Percentiles rank a stretch among this genome's conserved stretches.
phyloP scores from a whole-genome alignment of 371 early-diverging fungal genomes.

The Lichtheimia corymbifera region DNA sequence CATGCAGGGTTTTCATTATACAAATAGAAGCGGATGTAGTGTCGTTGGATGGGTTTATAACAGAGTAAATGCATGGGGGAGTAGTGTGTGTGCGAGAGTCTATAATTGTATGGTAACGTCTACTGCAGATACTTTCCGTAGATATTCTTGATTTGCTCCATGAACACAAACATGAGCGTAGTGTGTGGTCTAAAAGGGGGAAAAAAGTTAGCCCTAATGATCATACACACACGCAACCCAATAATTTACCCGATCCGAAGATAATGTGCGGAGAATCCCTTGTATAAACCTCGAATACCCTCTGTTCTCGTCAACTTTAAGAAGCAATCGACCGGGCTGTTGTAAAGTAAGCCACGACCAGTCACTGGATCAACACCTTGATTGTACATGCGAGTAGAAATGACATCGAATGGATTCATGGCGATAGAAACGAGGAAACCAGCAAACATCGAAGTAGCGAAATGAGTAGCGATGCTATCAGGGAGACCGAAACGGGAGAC shows the following conservation, averaged over 20 bases:
- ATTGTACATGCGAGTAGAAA: constrained; percentile 94
- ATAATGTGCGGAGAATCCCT: constrained; percentile 93
- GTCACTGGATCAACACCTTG: constrained; percentile 73
- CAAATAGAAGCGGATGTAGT: too few species aligned
- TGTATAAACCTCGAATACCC: constrained; percentile 86
- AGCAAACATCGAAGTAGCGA: constrained; percentile 78
- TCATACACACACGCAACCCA: too few species aligned
- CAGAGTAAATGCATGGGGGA: neutral
- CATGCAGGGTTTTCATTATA: too few species aligned
- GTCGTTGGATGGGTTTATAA: neutral
- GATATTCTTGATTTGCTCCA: constrained; percentile 73
- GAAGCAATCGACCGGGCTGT: constrained; percentile 80
- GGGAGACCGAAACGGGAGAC: constrained; percentile 61
- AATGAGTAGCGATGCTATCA: constrained; percentile 72
- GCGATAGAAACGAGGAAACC: constrained; percentile 85
- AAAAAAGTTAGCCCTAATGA: constrained; percentile 6
- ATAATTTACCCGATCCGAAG: constrained; percentile 84
- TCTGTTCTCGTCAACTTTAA: constrained; percentile 83
- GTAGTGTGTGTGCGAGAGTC: neutral
- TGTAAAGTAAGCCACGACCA: constrained; percentile 74
- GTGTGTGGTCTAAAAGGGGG: constrained; percentile 81
- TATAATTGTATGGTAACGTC: neutral
- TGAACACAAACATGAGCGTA: constrained; percentile 90
- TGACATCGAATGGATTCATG: constrained; percentile 98
- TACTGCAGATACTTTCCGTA: constrained; percentile 31